Evolutionary conservation across 2,329 filamentous ascomycete species (phyloP), one percentile per base, ranked within the genome.

Genomic region (Colletotrichum sp.): DNA sequence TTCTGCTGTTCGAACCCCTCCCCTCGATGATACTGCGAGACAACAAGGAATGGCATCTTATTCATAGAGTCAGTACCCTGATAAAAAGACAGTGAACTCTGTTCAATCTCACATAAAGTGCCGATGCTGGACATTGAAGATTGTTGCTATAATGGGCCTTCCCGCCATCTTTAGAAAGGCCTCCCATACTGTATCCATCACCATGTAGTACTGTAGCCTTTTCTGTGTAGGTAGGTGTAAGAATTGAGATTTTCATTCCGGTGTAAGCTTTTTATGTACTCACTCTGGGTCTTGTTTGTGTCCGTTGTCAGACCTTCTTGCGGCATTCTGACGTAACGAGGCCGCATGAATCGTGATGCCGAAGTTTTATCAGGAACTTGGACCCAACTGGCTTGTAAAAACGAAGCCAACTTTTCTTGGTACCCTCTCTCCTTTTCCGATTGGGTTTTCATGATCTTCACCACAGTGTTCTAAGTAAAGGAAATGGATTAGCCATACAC

Each of bases 141-240:
- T 2, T 3, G 3, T 3, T 11, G 31, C 9, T 3, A 12, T 1
- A 3, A 3, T 33, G 2, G 31, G 9, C 1, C 3, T 11, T 33
- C 31, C 31, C 31, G 9, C 12, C 31, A 12, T 33, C 31, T 33
- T 33, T 1, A 12, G 9, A 3, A 12, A 33, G 8, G 8, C 1
- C 6, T 33, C 31, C 8, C 9, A 5, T 9, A 3, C 9, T 12
- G 9, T 2, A 33, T 33, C 9, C 9, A 12, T 2, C 2, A 3
- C 1, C 9, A 33, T 33, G 1, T 12, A 3, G 1, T 33, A 9
- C 9, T 12, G 31, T 33, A 8, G 9, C 3, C 3, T 33, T 12
- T 3, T 33, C 31, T 31, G 3, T 12, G 11, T 5, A 5, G 3
- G 8, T 12, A 12, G 3, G 2, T 31, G 31, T 31, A 7, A 8